A percentile compares a stretch with the other conserved stretches of the same genome.
Conservation (phyloP, 805 yeast genomes). For the Suhomyces sp. region DNA sequence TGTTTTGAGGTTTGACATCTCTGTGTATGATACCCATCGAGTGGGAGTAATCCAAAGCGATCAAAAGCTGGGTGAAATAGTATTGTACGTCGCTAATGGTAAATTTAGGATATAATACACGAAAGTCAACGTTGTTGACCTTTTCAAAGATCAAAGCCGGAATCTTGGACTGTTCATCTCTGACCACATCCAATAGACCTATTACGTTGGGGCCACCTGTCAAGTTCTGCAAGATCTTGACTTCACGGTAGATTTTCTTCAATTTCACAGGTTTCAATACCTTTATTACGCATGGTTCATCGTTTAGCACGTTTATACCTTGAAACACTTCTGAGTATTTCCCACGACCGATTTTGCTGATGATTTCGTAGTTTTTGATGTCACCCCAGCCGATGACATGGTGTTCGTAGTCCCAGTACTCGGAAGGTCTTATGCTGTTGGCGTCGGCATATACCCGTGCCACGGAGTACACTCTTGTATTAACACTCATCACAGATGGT, state of each 20-base stretch:
- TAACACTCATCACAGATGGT: constrained; percentile 23
- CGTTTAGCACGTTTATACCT: constrained; percentile 69
- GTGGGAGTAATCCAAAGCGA: constrained; percentile 86
- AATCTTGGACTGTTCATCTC: constrained; percentile 75
- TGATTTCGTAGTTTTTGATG: constrained; percentile 64
- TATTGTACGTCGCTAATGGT: constrained; percentile 73
- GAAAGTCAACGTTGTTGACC: constrained; percentile 79
- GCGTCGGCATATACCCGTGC: constrained; percentile 72
- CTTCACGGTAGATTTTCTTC: constrained; percentile 88
- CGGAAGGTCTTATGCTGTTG: constrained; percentile 62
- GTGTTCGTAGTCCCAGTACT: constrained; percentile 87
- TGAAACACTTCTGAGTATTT: constrained; percentile 94
- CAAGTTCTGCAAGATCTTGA: constrained; percentile 80
- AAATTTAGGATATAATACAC: constrained; percentile 77
- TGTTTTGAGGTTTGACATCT: constrained; percentile 94
- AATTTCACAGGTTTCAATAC: constrained; percentile 90
- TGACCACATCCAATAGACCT: constrained; percentile 73
- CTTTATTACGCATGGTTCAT: constrained; percentile 72
- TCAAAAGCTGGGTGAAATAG: constrained; percentile 77
- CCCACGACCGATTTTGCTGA: constrained; percentile 85
- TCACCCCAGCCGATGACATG: constrained; percentile 43
- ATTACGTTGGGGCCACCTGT: constrained; percentile 84
- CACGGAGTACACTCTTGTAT: constrained; percentile 29
- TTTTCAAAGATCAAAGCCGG: constrained; percentile 88
- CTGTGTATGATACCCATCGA: constrained; percentile 96